Evolutionary conservation across 139 green algal genomes (phyloP).

Genomic region (Tetradesmus obliquus): DNA sequence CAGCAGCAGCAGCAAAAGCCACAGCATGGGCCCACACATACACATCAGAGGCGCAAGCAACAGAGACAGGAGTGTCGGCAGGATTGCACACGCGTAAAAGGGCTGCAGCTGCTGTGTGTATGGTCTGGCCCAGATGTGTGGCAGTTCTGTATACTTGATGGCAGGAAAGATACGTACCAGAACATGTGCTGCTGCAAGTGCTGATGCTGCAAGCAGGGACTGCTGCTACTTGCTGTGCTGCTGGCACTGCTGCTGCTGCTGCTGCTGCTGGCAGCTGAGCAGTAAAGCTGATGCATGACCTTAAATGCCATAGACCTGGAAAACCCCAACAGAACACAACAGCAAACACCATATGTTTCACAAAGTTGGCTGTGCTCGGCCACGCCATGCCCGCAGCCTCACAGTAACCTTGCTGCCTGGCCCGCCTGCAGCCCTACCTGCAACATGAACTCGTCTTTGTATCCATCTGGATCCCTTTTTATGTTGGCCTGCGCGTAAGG

Average conservation of each 20-base stretch:
- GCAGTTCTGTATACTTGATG: no score
- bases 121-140: no score
- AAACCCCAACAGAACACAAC: not conserved
- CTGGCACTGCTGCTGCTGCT: not conserved
- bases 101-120: no score
- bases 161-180: no score
- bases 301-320: not conserved
- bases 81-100: no score
- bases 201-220: no score
- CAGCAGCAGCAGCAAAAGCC: not conserved
- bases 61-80: no score
- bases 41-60: not conserved
- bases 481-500: slow-evolving; percentile 78
- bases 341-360: not conserved
- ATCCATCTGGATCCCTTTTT: slow-evolving; percentile 93
- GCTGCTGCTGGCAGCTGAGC: not conserved
- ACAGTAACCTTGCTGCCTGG: not conserved
- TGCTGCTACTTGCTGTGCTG: not conserved
- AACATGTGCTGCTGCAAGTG: no score
- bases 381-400: not conserved
- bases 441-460: slow-evolving; percentile 93
- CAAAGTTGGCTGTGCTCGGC: not conserved
- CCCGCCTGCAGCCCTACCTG: slow-evolving; percentile 61
- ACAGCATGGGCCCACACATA: not conserved
- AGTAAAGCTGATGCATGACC: not conserved